phyloP scores from a whole-genome alignment of 441 rosid species.

The Gossypium schwendimanii region DNA sequence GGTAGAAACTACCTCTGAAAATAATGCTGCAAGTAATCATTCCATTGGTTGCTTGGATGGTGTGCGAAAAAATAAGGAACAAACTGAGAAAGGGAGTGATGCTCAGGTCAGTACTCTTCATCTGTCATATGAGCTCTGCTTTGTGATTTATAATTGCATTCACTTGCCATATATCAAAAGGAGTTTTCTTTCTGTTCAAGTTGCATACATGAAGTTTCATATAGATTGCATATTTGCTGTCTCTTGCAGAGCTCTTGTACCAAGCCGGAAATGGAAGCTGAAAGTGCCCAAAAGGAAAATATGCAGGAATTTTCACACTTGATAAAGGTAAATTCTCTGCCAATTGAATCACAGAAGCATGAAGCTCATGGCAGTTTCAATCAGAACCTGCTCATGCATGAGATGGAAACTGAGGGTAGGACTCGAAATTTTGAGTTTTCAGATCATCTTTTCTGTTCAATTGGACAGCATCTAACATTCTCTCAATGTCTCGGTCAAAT shows the following conservation, averaged over 20 bases:
- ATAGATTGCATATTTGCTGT: slow-evolving; percentile 30
- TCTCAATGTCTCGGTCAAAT: neutral
- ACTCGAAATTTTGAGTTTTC: slow-evolving; percentile 2
- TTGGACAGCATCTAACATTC: slow-evolving; percentile 10
- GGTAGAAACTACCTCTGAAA: slow-evolving; percentile 64
- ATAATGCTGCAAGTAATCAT: slow-evolving; percentile 51
- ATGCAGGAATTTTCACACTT: slow-evolving; percentile 21
- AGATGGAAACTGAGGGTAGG: slow-evolving; percentile 35
- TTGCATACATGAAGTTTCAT: slow-evolving; percentile 21
- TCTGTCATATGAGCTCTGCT: neutral
- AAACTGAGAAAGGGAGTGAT: slow-evolving; percentile 54
- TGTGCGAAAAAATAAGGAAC: slow-evolving; percentile 31
- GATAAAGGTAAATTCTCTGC: slow-evolving; percentile 19
- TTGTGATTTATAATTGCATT: neutral
- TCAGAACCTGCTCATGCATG: slow-evolving; percentile 24
- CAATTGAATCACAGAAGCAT: slow-evolving; percentile 25
- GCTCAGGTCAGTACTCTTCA: slow-evolving; percentile 46
- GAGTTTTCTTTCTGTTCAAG: slow-evolving; percentile 20
- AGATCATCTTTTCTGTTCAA: slow-evolving; percentile 3
- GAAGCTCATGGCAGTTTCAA: slow-evolving; percentile 17
- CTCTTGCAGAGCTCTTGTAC: slow-evolving; percentile 77
- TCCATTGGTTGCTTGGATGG: slow-evolving; percentile 38
- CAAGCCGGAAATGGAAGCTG: slow-evolving; percentile 63
- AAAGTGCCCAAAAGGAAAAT: slow-evolving; percentile 37
- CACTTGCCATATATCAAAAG: neutral